These are phyloP conservation scores for Dictyostelium discoideum DNA, from an alignment of 78 protist genomes.

Conservation along the genomic window DNA sequence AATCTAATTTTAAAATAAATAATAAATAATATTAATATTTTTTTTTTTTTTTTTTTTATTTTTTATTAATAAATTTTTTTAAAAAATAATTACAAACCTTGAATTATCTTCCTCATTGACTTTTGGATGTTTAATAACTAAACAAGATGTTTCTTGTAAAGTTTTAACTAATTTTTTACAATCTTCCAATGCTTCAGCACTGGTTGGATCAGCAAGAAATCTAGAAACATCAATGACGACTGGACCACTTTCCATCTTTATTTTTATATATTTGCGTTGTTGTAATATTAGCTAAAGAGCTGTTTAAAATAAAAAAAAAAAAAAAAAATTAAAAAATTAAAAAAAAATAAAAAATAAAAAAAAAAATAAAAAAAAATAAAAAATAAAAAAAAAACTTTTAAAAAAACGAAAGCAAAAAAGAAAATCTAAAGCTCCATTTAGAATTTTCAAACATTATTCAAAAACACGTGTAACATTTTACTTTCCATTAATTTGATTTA, in stretches of 20 bases:
- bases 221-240: slow-evolving; percentile 55
- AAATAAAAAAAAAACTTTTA: neutral
- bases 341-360: neutral
- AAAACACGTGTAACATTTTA: too few relatives aligned
- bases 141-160: slow-evolving; percentile 73
- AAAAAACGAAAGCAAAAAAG: neutral
- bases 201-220: slow-evolving; percentile 40
- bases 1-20: too few relatives aligned
- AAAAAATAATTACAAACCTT: slow-evolving; percentile 1
- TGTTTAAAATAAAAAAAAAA: neutral
- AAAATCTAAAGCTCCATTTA: too few relatives aligned
- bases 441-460: too few relatives aligned
- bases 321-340: neutral
- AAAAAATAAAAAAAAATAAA: neutral
- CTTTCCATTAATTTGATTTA: too few relatives aligned
- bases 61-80: too few relatives aligned
- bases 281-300: neutral
- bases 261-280: neutral
- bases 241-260: slow-evolving; percentile 52
- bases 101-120: slow-evolving; percentile 71
- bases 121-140: slow-evolving; percentile 71
- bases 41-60: neutral
- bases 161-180: slow-evolving; percentile 66
- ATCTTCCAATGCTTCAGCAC: slow-evolving; percentile 65
- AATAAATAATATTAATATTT: too few relatives aligned